Evolutionary conservation across 129 eudicot species (phyloP), one percentile per base, ranked within the genome.

Genomic region (Escallonia herrerae): DNA sequence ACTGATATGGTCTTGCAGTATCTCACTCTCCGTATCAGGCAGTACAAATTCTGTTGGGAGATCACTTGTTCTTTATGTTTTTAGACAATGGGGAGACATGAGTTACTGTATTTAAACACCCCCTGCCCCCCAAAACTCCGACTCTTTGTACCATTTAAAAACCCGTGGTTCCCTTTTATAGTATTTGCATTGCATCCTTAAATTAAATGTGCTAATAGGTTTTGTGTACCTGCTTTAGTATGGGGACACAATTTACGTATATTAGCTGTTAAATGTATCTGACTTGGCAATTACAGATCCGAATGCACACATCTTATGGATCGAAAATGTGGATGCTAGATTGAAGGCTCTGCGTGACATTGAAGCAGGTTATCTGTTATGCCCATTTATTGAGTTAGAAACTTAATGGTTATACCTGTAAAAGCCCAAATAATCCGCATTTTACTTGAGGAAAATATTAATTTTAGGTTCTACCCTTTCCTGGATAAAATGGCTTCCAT

Each of bases 261-360:
- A n/a, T n/a, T n/a, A n/a, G n/a, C 33, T 45, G 42, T 55, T 50
- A 9, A 43, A 67, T 69, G n/a, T 70, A 52, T 40, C 48, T 68
- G 62, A 75, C 66, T 47, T 59, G n/a, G 8, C 3, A 51, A 43
- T 64, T 76, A 15, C 83, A 93, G 98, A 93, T 83, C 98, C 98
- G 45, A 88, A 93, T 81, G 85, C 86, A 55, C 95, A 90, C 72
- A 87, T 90, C 50, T 52, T 82, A 57, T 90, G 97, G 97, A 75
- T 79, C 68, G 85, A 90, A 71, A 83, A 79, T 66, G 95, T 77
- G 67, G 79, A 85, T 56, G 91, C 94, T 79, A 77, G 79, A 73
- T 62, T 91, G 56, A 85, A 81, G 67, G 94, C 97, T 72, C 84
- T 87, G 52, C 84, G 86, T 10, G 94, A 87, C 72, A 85, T 91